Percentiles rank a stretch among this genome's conserved stretches.
Conservation (phyloP, 345 rosid species). For the Eutrema heterophyllum region DNA sequence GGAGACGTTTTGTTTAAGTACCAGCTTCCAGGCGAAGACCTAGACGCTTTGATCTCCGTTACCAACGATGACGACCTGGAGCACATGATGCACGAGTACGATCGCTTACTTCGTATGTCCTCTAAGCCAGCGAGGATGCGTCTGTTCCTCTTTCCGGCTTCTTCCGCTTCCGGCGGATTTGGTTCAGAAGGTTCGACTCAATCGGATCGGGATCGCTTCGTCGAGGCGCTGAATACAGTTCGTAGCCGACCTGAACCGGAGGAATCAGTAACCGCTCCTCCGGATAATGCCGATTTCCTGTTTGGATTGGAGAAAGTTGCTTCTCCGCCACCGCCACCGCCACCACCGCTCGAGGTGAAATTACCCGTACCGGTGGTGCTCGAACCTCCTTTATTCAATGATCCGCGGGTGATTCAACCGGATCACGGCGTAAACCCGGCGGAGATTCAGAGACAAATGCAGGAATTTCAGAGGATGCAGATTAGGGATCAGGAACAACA, state of each 20-base stretch:
- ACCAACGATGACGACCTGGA: slow-evolving; percentile 92
- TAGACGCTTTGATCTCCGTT: slow-evolving; percentile 92
- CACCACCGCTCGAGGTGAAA: slow-evolving; percentile 29
- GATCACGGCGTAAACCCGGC: slow-evolving; percentile 43
- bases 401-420: slow-evolving; percentile 32
- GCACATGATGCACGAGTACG: slow-evolving; percentile 94
- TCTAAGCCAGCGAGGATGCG: slow-evolving; percentile 89
- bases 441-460: slow-evolving; percentile 53
- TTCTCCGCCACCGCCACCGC: slow-evolving; percentile 31
- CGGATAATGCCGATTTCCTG: slow-evolving; percentile 60
- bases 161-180: slow-evolving; percentile 27
- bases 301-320: slow-evolving; percentile 66
- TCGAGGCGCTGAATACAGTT: slow-evolving; percentile 53
- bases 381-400: slow-evolving; percentile 14
- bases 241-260: slow-evolving; percentile 36
- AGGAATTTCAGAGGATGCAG: slow-evolving; percentile 76
- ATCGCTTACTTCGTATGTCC: slow-evolving; percentile 60
- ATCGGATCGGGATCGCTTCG: slow-evolving; percentile 75
- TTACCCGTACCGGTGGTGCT: slow-evolving; percentile 22
- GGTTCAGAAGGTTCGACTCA: slow-evolving; percentile 50
- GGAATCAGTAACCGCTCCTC: slow-evolving; percentile 27
- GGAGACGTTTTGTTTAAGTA: slow-evolving; percentile 66
- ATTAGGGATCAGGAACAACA: slow-evolving; percentile 51
- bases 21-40: slow-evolving; percentile 93
- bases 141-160: slow-evolving; percentile 59